Conservation (phyloP, 306 rosid species). For the Gillenia trifoliata region DNA sequence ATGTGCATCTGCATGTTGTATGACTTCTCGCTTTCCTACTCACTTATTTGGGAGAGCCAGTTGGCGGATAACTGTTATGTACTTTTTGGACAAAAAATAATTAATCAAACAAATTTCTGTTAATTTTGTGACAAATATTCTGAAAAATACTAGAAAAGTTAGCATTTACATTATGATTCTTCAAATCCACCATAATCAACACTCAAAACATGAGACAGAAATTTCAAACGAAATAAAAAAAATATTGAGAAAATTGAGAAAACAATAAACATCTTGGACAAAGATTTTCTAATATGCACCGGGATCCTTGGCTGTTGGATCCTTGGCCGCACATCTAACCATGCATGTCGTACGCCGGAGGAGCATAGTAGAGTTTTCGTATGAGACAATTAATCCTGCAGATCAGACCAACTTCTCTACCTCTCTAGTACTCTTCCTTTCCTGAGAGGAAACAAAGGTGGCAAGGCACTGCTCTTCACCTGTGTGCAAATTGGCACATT, state of each 20-base stretch:
- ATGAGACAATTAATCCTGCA: constrained; percentile 10
- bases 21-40: constrained; percentile 16
- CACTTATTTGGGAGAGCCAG: background rate
- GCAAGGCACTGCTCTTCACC: constrained; percentile 69
- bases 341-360: background rate
- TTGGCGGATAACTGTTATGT: constrained; percentile 12
- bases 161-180: constrained; percentile 72
- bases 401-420: constrained; percentile 29
- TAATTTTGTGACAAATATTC: constrained; percentile 30
- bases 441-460: constrained; percentile 83
- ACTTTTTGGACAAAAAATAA: background rate
- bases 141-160: constrained; percentile 45
- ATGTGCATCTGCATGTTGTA: constrained; percentile 18
- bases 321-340: background rate
- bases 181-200: constrained; percentile 54
- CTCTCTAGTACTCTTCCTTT: constrained; percentile 71
- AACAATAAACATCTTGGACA: constrained; percentile 38
- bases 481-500: constrained; percentile 93
- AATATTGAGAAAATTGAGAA: background rate
- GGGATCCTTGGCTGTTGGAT: background rate
- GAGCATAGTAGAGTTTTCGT: background rate
- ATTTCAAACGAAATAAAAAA: constrained; percentile 16
- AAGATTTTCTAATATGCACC: background rate
- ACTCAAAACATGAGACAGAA: constrained; percentile 41
- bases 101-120: constrained; percentile 7